Percentiles rank a stretch among this genome's conserved stretches.
Evolutionary conservation across 2,329 filamentous ascomycete genomes (phyloP).

Genomic region (Pseudogymnoascus sp.): DNA sequence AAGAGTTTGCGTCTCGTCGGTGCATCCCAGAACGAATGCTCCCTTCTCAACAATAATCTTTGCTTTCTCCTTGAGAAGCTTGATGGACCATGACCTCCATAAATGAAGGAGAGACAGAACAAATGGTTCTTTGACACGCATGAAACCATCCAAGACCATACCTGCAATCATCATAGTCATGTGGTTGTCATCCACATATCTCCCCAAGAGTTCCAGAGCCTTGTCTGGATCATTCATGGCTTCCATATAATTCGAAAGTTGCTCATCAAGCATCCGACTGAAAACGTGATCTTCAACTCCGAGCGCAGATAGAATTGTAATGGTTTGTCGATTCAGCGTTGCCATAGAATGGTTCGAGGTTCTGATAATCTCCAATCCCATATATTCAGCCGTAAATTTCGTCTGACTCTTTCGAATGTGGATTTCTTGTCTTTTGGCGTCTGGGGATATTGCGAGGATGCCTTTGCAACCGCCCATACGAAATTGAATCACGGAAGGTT

Average conservation of each 20-base stretch:
- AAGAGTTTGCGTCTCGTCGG: conserved; percentile 74
- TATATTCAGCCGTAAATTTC: conserved; percentile 69
- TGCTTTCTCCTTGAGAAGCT: conserved; percentile 86
- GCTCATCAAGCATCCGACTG: conserved; percentile 53
- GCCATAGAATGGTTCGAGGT: conserved; percentile 69
- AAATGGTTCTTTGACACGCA: conserved; percentile 68
- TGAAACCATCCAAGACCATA: conserved; percentile 75
- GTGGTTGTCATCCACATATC: conserved; percentile 77
- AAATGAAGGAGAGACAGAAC: conserved; percentile 68
- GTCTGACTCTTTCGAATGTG: conserved; percentile 76
- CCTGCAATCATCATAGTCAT: conserved; percentile 65
- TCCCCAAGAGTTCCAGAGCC: conserved; percentile 61
- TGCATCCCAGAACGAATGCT: conserved; percentile 78
- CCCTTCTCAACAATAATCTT: conserved; percentile 74
- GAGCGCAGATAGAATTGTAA: conserved; percentile 71
- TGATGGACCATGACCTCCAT: conserved; percentile 85
- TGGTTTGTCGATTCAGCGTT: conserved; percentile 82
- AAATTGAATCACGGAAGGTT: conserved; percentile 83
- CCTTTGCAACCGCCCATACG: conserved; percentile 90
- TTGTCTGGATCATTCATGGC: conserved; percentile 59
- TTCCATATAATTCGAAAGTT: conserved; percentile 58
- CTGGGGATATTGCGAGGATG: conserved; percentile 67
- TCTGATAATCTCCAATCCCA: conserved; percentile 76
- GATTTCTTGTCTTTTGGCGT: conserved; percentile 58
- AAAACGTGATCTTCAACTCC: conserved; percentile 65